These are phyloP conservation scores for Spongospora subterranea DNA, from an alignment of 208 protist species.

Conservation along the genomic window DNA sequence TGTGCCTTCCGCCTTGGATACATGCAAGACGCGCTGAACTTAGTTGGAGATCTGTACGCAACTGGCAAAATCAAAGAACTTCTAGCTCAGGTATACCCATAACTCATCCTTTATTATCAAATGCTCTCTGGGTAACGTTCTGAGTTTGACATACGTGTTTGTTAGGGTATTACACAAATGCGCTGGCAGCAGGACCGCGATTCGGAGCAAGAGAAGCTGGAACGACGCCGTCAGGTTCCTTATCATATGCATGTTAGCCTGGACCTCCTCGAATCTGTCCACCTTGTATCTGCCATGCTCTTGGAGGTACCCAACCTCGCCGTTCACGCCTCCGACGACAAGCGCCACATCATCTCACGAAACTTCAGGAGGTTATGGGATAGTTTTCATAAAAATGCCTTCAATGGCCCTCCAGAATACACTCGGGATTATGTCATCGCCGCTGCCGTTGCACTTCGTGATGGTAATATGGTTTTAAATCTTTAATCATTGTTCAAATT, in stretches of 20 bases:
- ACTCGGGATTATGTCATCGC: slow-evolving; percentile 80
- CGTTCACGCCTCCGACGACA: slow-evolving; percentile 63
- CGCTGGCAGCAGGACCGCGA: slow-evolving; percentile 74
- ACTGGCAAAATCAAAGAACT: slow-evolving; percentile 77
- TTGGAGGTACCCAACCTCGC: slow-evolving; percentile 77
- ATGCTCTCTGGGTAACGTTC: not conserved
- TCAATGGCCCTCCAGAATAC: slow-evolving; percentile 83
- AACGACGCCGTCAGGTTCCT: slow-evolving; percentile 78
- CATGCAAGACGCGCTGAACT: slow-evolving; percentile 77
- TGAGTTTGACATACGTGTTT: not conserved
- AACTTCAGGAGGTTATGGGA: slow-evolving; percentile 79
- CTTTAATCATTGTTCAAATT: not conserved
- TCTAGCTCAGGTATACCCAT: slow-evolving; percentile 79
- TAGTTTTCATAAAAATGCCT: slow-evolving; percentile 75
- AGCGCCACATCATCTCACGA: slow-evolving; percentile 68
- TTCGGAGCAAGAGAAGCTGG: slow-evolving; percentile 79
- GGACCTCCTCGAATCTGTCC: slow-evolving; percentile 84
- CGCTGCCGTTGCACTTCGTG: slow-evolving; percentile 72
- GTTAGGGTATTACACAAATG: not conserved
- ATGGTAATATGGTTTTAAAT: slow-evolving; percentile 70
- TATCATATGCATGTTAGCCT: slow-evolving; percentile 88
- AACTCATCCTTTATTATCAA: too few relatives aligned
- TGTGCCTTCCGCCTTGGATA: slow-evolving; percentile 82
- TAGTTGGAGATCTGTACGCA: slow-evolving; percentile 77
- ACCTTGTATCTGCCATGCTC: slow-evolving; percentile 82